Conservation (phyloP, 495 filamentous ascomycete genomes). For the Trypethelium eluteriae region DNA sequence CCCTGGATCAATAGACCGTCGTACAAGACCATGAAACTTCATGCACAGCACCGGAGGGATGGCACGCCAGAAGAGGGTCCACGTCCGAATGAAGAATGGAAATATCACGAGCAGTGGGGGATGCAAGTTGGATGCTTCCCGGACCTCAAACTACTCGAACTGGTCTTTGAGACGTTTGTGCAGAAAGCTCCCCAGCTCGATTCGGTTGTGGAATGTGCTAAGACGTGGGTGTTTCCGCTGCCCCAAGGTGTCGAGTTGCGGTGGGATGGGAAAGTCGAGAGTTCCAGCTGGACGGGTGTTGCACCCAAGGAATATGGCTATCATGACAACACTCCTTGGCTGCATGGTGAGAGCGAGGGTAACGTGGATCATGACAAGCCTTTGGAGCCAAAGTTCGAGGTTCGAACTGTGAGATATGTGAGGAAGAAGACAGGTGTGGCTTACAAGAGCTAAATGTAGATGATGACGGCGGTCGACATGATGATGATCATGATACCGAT, state of each 20-base stretch:
- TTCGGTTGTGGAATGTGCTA: slow-evolving; percentile 21
- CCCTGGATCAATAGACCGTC: background rate
- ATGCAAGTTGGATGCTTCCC: slow-evolving; percentile 11
- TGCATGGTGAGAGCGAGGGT: background rate
- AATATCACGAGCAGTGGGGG: background rate
- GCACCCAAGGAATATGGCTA: slow-evolving; percentile 1
- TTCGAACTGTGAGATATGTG: background rate
- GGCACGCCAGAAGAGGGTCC: background rate
- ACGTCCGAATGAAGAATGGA: background rate
- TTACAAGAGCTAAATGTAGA: background rate
- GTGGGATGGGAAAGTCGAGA: slow-evolving; percentile 22
- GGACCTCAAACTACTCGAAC: slow-evolving; percentile 14
- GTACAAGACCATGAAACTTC: background rate
- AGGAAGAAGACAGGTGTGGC: background rate
- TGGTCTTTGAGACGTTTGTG: slow-evolving; percentile 21
- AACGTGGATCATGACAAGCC: background rate
- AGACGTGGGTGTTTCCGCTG: slow-evolving; percentile 24
- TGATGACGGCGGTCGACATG: background rate
- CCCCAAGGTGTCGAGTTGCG: slow-evolving; percentile 15
- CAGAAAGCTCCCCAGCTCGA: slow-evolving; percentile 20
- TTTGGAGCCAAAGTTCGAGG: slow-evolving; percentile 4
- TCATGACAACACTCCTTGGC: background rate
- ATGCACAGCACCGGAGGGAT: background rate
- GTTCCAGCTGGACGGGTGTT: background rate
- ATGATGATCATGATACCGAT: too few relatives aligned